These are phyloP conservation scores for Arthrocladium fulminans DNA, from an alignment of 2,329 filamentous ascomycete species.

Conservation along the genomic window DNA sequence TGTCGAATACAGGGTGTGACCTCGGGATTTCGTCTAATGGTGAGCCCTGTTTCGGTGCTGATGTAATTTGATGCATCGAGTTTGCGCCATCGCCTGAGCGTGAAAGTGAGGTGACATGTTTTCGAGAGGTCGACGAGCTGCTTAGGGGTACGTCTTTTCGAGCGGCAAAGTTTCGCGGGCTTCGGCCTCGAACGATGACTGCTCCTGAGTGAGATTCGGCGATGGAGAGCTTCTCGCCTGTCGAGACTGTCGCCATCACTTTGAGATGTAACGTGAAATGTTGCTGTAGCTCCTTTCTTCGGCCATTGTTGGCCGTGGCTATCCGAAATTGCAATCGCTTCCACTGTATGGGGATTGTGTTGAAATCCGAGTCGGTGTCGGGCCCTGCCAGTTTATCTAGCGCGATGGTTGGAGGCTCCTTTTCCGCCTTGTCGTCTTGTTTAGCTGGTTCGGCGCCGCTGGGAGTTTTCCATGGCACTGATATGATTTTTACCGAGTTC, in stretches of 20 bases:
- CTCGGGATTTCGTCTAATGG: constrained; percentile 16
- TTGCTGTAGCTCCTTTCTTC: constrained; percentile 88
- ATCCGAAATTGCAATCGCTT: constrained; percentile 88
- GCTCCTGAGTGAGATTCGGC: constrained; percentile 80
- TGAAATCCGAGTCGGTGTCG: constrained; percentile 70
- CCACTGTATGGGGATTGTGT: constrained; percentile 89
- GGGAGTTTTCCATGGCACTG: constrained; percentile 95
- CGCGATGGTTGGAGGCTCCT: constrained; percentile 76
- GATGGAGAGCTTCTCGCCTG: constrained; percentile 70
- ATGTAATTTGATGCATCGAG: constrained; percentile 21
- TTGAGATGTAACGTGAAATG: constrained; percentile 89
- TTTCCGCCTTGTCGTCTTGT: constrained; percentile 59
- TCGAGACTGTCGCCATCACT: constrained; percentile 72
- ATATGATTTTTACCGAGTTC: constrained; percentile 84
- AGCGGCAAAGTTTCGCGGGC: constrained; percentile 88
- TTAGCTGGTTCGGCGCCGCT: constrained; percentile 54
- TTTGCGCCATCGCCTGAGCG: constrained; percentile 16
- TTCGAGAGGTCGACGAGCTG: constrained; percentile 69
- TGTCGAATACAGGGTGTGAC: constrained; percentile 6
- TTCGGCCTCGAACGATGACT: constrained; percentile 87
- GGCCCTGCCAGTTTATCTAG: constrained; percentile 58
- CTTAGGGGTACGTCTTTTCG: constrained; percentile 85
- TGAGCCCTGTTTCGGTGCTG: constrained; percentile 19
- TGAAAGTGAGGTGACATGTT: constrained; percentile 43
- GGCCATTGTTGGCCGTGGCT: constrained; percentile 91